Evolutionary conservation across 1,284 basidiomycete genomes (phyloP).

Genomic region (Sanguinoderma infundibulare): DNA sequence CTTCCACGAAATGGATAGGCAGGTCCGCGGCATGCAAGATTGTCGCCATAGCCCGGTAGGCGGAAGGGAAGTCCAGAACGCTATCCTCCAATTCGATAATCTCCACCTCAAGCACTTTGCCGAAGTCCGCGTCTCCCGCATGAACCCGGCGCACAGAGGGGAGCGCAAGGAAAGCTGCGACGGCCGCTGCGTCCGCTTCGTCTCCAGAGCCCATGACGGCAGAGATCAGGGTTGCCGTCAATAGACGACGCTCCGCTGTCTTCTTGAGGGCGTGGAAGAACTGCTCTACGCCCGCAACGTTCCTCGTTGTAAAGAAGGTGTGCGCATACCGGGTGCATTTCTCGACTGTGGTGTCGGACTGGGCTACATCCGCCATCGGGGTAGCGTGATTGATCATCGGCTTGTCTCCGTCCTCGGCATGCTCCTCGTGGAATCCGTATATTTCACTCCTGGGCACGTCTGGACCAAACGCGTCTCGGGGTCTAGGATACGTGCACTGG

Average conservation of each 20-base stretch:
- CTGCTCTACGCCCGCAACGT: constrained; percentile 7
- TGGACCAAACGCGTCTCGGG: constrained; percentile 32
- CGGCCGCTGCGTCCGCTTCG: constrained; percentile 17
- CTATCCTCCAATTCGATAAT: constrained; percentile 27
- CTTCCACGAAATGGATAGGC: constrained; percentile 15
- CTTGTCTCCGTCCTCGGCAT: not conserved
- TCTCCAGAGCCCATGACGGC: constrained; percentile 21
- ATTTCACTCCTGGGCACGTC: constrained; percentile 27
- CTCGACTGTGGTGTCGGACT: not conserved
- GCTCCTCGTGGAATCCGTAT: constrained; percentile 27
- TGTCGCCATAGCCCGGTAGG: constrained; percentile 27
- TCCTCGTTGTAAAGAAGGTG: constrained; percentile 11
- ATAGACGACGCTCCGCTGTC: constrained; percentile 15
- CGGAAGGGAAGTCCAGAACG: constrained; percentile 30
- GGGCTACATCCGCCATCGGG: not conserved
- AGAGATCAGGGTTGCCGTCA: constrained; percentile 23
- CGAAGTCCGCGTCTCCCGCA: constrained; percentile 5
- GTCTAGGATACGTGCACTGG: constrained; percentile 27
- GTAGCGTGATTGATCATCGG: not conserved
- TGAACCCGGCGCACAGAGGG: constrained; percentile 11
- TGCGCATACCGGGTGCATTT: constrained; percentile 11
- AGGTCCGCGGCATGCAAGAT: constrained; percentile 27
- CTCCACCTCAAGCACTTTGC: constrained; percentile 21
- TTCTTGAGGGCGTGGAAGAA: constrained; percentile 21
- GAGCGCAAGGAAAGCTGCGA: constrained; percentile 25